phyloP scores from a whole-genome alignment of 768 basidiomycete species.

The Trametes elegans region DNA sequence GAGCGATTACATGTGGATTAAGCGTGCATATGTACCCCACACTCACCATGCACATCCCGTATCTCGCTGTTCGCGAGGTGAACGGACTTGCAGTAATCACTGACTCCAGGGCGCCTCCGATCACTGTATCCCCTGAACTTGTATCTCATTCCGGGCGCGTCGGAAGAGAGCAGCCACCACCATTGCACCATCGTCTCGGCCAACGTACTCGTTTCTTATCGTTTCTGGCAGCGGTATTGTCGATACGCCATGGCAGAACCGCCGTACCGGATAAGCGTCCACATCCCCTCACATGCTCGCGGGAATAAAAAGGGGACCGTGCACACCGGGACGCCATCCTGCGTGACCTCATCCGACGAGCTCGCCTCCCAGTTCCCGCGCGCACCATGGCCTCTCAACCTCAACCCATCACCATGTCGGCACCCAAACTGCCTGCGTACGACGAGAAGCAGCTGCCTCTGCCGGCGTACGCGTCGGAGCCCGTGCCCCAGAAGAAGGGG shows the following conservation, averaged over 20 bases:
- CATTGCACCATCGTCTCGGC: neutral
- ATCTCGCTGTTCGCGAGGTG: too few relatives aligned
- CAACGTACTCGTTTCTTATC: neutral
- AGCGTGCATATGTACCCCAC: too few relatives aligned
- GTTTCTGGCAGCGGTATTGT: too few relatives aligned
- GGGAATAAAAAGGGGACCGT: neutral
- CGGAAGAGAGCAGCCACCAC: neutral
- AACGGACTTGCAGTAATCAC: too few relatives aligned
- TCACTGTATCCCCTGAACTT: too few relatives aligned
- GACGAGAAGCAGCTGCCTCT: constrained; percentile 2
- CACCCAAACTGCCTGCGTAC: neutral
- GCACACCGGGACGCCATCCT: neutral
- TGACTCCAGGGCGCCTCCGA: too few relatives aligned
- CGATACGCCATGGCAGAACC: too few relatives aligned
- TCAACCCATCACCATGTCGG: constrained; percentile 16
- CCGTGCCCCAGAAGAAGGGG: constrained; percentile 1
- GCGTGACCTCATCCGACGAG: constrained; percentile 6
- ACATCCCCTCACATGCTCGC: neutral
- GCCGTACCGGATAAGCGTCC: constrained; percentile 5
- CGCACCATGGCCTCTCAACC: neutral
- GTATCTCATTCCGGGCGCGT: too few relatives aligned
- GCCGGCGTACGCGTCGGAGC: constrained; percentile 1
- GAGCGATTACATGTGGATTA: too few relatives aligned
- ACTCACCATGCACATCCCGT: too few relatives aligned
- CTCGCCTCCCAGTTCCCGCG: too few relatives aligned